Base-by-base conservation (phyloP, 306 rosid genomes). In the Vigna hirtella region DNA sequence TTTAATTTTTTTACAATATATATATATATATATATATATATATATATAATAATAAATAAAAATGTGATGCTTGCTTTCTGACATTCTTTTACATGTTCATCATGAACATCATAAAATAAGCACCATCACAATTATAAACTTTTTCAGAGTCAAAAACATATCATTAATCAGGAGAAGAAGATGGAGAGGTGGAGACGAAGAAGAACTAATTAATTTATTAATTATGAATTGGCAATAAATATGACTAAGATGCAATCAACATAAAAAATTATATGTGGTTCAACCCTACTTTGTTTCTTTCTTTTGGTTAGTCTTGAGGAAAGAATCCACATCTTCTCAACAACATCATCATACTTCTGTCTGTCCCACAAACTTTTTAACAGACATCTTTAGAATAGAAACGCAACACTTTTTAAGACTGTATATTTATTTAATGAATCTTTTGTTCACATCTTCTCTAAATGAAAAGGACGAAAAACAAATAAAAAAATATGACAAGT, bases 301-400 rank as follows among this genome's bases (percentile, higher is more conserved):
- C 7, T 26, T 26, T 53, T 66, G 13, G 65, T 30, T 22, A 61
- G 42, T 68, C 24, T 47, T 66, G 16, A 43, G 22, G 40, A 14
- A 48, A 43, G 9, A 72, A 40, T 72, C 26, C 70, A 58, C 51
- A n/a, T n/a, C 51, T 20, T 22, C 43, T 61, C 43, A 6, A 61
- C 77, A 38, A 9, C 59, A 40, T 9, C 61, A 45, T 45, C 50
- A 45, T 45, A 30, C 3, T 38, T 42, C 30, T 62, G 1, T 67
- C 18, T 57, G 58, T 38, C 80, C 72, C 72, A 59, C 84, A 16
- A 57, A 4, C 76, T 81, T 81, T 73, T 17, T 17, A 78, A 78
- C 38, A 53, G 78, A 9, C 72, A 71, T 62, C 57, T 40, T 72
- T 51, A 78, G 40, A 10, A 68, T 57, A 7, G 68, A 20, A 45